Conservation (phyloP, 352 stramenopile species). For the Phytophthora hybrid region DNA sequence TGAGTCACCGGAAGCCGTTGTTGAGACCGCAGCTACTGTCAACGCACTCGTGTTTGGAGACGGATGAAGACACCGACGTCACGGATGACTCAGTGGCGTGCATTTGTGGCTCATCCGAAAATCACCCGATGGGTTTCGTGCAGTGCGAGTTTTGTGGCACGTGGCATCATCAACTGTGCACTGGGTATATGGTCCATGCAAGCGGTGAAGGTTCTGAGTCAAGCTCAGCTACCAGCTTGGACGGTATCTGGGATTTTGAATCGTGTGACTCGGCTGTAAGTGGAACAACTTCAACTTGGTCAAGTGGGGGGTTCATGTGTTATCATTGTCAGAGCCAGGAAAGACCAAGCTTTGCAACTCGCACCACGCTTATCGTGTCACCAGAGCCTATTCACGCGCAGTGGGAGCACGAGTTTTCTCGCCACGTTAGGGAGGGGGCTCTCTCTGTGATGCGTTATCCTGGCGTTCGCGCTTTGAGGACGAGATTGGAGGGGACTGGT, state of each 20-base stretch:
- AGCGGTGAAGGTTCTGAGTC: neutral
- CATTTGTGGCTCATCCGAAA: constrained; percentile 57
- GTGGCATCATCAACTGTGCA: constrained; percentile 77
- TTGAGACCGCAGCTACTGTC: constrained; percentile 28
- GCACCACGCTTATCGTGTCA: constrained; percentile 94
- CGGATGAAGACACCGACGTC: neutral
- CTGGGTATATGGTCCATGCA: constrained; percentile 38
- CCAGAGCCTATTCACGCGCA: constrained; percentile 92
- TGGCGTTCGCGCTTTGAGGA: constrained; percentile 61
- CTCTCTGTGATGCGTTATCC: constrained; percentile 67
- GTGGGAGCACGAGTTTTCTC: constrained; percentile 89
- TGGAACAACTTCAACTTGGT: constrained; percentile 3
- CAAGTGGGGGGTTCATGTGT: constrained; percentile 56
- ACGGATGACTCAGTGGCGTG: constrained; percentile 40
- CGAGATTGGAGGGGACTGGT: constrained; percentile 30
- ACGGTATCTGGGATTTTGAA: constrained; percentile 35
- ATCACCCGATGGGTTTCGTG: constrained; percentile 53
- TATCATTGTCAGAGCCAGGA: constrained; percentile 67
- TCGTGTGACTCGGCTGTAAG: neutral
- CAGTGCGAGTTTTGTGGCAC: constrained; percentile 60
- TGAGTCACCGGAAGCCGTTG: constrained; percentile 58
- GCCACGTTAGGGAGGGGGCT: constrained; percentile 68
- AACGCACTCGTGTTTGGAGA: neutral
- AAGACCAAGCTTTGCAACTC: constrained; percentile 48
- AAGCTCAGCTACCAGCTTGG: constrained; percentile 3